Conservation (phyloP, 108 stramenopile genomes). For the Seminavis robusta region DNA sequence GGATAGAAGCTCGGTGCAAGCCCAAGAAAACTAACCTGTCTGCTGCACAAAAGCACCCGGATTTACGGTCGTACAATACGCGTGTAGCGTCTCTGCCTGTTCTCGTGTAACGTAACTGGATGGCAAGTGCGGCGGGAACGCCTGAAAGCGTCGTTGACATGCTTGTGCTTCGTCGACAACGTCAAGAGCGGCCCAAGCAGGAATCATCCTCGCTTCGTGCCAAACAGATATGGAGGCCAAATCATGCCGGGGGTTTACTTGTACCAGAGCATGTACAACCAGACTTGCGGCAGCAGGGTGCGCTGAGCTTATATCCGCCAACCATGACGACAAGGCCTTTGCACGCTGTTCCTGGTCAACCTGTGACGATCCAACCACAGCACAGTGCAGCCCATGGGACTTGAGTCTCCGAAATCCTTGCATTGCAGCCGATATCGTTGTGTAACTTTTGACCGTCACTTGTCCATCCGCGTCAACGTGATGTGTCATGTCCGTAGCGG, state of each 20-base stretch:
- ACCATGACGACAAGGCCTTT: slow-evolving; percentile 62
- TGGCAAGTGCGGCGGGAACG: slow-evolving; percentile 74
- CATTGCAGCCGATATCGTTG: slow-evolving; percentile 54
- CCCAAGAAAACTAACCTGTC: slow-evolving; percentile 37
- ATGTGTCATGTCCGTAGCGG: slow-evolving; percentile 64
- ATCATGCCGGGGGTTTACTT: slow-evolving; percentile 59
- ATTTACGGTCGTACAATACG: slow-evolving; percentile 32
- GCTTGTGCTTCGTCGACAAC: slow-evolving; percentile 24
- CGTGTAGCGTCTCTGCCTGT: slow-evolving; percentile 64
- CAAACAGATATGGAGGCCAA: slow-evolving; percentile 73
- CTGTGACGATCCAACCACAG: slow-evolving; percentile 66
- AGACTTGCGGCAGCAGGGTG: slow-evolving; percentile 81
- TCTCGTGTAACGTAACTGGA: slow-evolving; percentile 76
- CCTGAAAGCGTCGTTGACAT: slow-evolving; percentile 54
- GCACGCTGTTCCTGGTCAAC: slow-evolving; percentile 74
- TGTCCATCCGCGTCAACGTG: slow-evolving; percentile 84
- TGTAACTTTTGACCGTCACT: slow-evolving; percentile 61
- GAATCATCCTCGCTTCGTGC: slow-evolving; percentile 68
- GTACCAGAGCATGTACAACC: slow-evolving; percentile 79
- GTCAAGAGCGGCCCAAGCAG: slow-evolving; percentile 54
- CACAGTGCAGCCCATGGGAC: slow-evolving; percentile 70
- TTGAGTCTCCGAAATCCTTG: slow-evolving; percentile 68
- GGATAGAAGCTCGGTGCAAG: neutral
- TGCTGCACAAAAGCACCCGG: slow-evolving; percentile 37
- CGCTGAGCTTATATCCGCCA: slow-evolving; percentile 63